Conservation (phyloP, 139 green algal genomes). For the Tetradesmus lagerheimii region DNA sequence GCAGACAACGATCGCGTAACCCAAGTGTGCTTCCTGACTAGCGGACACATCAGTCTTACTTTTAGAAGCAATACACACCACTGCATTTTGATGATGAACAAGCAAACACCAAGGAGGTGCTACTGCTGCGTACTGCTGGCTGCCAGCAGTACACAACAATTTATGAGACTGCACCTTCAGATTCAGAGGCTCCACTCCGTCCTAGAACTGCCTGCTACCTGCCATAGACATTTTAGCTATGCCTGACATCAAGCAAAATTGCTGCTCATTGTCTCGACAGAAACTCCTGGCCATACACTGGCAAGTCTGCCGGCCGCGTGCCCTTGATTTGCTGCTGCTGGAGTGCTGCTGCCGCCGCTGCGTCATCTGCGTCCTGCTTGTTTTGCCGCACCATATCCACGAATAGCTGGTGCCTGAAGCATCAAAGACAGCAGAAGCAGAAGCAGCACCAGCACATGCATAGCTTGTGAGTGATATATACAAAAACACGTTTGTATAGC, state of each 20-base stretch:
- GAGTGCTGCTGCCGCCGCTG: slow-evolving; percentile 31
- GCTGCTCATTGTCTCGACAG: slow-evolving; percentile 47
- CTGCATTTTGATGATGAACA: too few species aligned
- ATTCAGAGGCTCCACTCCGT: too few species aligned
- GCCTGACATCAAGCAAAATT: not conserved
- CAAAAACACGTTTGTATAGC: too few species aligned
- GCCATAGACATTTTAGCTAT: too few species aligned
- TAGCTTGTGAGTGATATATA: too few species aligned
- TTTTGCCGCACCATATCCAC: slow-evolving; percentile 83
- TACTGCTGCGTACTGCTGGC: not conserved
- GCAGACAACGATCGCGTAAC: not conserved
- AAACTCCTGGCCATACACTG: slow-evolving; percentile 74
- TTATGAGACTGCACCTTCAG: too few species aligned
- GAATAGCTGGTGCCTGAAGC: slow-evolving; percentile 90
- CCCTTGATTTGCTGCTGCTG: slow-evolving; percentile 15
- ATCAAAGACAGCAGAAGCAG: not conserved
- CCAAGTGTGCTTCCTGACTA: too few species aligned
- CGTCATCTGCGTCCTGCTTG: not conserved
- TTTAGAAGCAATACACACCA: too few species aligned
- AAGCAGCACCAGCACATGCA: not conserved
- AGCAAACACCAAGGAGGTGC: not conserved
- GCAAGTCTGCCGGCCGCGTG: slow-evolving; percentile 75
- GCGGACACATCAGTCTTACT: too few species aligned
- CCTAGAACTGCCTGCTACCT: not conserved
- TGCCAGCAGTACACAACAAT: not conserved